phyloP scores from a whole-genome alignment of 352 stramenopile species.

The Pythium volutum region DNA sequence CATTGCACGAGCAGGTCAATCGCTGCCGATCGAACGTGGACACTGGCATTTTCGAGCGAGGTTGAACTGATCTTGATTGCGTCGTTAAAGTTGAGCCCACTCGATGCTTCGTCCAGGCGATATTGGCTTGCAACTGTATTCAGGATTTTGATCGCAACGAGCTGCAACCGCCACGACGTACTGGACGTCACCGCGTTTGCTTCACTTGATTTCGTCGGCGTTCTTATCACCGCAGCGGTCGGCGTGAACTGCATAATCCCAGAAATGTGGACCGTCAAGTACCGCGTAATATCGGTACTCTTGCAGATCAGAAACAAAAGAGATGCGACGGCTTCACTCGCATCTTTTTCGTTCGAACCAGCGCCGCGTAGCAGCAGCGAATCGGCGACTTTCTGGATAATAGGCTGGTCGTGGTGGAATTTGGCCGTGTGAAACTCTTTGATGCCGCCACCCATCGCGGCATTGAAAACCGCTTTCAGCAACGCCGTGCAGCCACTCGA shows the following conservation, averaged over 20 bases:
- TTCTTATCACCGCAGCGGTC: slow-evolving; percentile 11
- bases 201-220: slow-evolving; percentile 24
- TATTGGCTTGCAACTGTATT: slow-evolving; percentile 80
- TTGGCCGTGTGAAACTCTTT: slow-evolving; percentile 55
- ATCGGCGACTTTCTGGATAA: slow-evolving; percentile 45
- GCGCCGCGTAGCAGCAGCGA: slow-evolving; percentile 48
- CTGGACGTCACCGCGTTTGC: not conserved
- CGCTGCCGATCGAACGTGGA: slow-evolving; percentile 64
- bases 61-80: slow-evolving; percentile 63
- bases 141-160: slow-evolving; percentile 77
- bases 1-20: slow-evolving; percentile 75
- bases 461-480: slow-evolving; percentile 57
- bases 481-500: slow-evolving; percentile 57
- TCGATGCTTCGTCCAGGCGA: slow-evolving; percentile 54
- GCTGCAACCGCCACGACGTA: slow-evolving; percentile 58
- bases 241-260: slow-evolving; percentile 37
- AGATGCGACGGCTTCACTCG: slow-evolving; percentile 67
- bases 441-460: slow-evolving; percentile 38
- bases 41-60: slow-evolving; percentile 68
- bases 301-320: slow-evolving; percentile 84
- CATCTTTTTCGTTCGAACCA: slow-evolving; percentile 74
- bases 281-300: slow-evolving; percentile 60
- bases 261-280: slow-evolving; percentile 53
- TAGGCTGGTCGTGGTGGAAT: slow-evolving; percentile 53
- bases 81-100: slow-evolving; percentile 52